Evolutionary conservation across 208 protist species (phyloP), one percentile per base, ranked within the genome.

Genomic region (Trypanosoma congolense): DNA sequence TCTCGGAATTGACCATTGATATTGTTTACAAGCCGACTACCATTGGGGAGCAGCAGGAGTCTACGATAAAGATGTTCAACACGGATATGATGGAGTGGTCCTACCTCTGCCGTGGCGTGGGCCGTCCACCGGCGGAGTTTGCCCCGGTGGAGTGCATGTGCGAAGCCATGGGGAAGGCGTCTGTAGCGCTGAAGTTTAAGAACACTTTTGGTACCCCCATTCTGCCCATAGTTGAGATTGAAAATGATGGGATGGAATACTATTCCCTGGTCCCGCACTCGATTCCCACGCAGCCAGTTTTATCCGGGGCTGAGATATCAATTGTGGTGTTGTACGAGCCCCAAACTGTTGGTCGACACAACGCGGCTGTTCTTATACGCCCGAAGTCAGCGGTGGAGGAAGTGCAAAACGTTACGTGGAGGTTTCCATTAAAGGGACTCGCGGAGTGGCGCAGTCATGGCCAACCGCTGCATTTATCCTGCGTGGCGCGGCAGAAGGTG

Each of bases 21-120:
- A 51, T 97, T 54, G 45, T 71, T 10, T 96, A 91, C 75, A 83
- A 66, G 25, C 90, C 93, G 1, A 93, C 81, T 49, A 56, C 69
- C 6, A 70, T 97, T 14, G 69, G 59, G 2, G 68, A 62, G 19
- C 29, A 26, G 35, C 80, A 96, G 67, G 72, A 64, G 42, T 61
- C 71, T 2, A 35, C 64, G 18, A 44, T 97, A 10, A 76, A 62
- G 16, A 49, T 96, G 33, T 71, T 68, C 19, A 67, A 93, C 61
- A 59, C 69, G 4, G 56, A 77, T 28, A 60, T 89, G 21, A 90
- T 85, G 16, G 66, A 80, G 67, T 96, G 91, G 91, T 61, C 75
- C 35, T 97, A 91, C 70, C 40, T 25, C 16, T 87, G 74, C 69
- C 61, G 33, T 12, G 93, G 91, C 44, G 60, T 64, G 8, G 93